Percentiles rank a stretch among this genome's conserved stretches.
Conservation (phyloP, 192 early-diverging fungal species). For the Coemansia sp. region DNA sequence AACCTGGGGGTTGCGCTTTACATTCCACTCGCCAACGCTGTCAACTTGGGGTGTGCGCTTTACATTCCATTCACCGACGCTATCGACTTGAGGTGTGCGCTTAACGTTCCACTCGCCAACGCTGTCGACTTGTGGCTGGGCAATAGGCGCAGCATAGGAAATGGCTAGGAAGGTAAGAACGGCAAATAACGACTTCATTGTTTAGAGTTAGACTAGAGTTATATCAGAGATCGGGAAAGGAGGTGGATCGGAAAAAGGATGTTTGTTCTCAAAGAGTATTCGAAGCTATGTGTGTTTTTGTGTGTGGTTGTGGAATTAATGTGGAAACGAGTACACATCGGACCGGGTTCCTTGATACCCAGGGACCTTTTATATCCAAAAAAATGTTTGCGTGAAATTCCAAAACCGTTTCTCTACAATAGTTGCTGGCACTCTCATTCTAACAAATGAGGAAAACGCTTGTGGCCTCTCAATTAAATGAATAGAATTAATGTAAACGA, state of each 20-base stretch:
- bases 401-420: no score
- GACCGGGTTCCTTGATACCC: no score
- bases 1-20: conserved; percentile 1
- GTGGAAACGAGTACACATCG: no score
- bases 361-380: not conserved
- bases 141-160: not conserved
- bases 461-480: not conserved
- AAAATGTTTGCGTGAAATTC: no score
- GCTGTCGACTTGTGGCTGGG: conserved; percentile 5
- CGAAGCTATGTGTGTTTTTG: not conserved
- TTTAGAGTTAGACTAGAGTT: not conserved
- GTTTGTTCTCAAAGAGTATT: not conserved
- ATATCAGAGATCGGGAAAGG: not conserved
- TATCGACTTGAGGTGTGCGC: not conserved
- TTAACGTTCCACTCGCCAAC: conserved; percentile 8
- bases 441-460: not conserved
- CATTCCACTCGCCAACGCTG: not conserved
- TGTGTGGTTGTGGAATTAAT: not conserved
- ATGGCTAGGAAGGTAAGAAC: not conserved
- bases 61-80: not conserved
- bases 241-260: not conserved
- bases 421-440: no score
- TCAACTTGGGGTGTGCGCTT: not conserved
- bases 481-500: not conserved
- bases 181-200: conserved; percentile 5